Conservation (phyloP, 768 basidiomycete species). For the Galerina sulciceps region DNA sequence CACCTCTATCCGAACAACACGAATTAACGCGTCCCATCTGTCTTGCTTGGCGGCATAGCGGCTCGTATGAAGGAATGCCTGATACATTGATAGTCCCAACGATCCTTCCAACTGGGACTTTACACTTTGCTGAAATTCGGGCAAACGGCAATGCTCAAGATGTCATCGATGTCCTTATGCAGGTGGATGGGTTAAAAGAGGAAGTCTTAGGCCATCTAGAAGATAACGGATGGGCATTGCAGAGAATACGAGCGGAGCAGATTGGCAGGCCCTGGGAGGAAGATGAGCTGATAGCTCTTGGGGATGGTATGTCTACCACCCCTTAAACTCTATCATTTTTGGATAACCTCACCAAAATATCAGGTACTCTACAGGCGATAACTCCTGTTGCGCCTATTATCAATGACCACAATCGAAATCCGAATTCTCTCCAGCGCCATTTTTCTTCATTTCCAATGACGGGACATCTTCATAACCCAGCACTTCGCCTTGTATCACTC, state of each 20-base stretch:
- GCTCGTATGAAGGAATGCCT: conserved; percentile 14
- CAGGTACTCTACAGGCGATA: conserved; percentile 55
- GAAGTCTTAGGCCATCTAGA: conserved; percentile 63
- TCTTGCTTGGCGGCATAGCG: not conserved
- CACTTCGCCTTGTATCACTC: conserved; percentile 72
- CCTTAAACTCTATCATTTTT: not conserved
- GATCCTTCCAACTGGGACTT: conserved; percentile 57
- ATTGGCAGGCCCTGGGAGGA: conserved; percentile 73
- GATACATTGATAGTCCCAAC: conserved; percentile 55
- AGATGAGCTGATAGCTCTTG: conserved; percentile 65
- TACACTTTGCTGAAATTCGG: conserved; percentile 65
- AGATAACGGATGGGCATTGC: conserved; percentile 71
- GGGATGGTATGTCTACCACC: conserved; percentile 52
- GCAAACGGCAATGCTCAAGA: conserved; percentile 60
- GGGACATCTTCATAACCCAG: conserved; percentile 66
- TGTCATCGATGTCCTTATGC: conserved; percentile 56
- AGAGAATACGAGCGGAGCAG: conserved; percentile 60
- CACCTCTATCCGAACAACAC: not conserved
- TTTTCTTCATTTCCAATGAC: conserved; percentile 77
- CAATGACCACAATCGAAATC: conserved; percentile 38
- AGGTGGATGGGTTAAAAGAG: conserved; percentile 49
- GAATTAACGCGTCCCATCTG: conserved; percentile 3
- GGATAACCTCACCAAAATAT: not conserved
- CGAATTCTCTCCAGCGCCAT: conserved; percentile 44
- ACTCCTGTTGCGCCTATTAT: conserved; percentile 58